Percentiles rank a stretch among this genome's conserved stretches.
phyloP scores from a whole-genome alignment of 352 stramenopile genomes.

The Paralagenidium karlingii region DNA sequence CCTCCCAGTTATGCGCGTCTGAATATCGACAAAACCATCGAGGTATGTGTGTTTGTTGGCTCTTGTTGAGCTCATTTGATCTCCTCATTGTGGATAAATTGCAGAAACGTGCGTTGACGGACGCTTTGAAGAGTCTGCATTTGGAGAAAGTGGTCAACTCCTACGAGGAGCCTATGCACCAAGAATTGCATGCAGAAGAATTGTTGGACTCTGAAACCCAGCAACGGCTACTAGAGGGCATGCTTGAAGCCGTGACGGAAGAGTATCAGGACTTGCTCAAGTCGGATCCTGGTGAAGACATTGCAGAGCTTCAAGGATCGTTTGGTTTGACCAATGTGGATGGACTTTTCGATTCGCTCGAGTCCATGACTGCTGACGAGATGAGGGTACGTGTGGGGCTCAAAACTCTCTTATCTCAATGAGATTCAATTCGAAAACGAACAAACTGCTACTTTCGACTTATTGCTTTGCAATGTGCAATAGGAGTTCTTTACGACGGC shows the following conservation, averaged over 20 bases:
- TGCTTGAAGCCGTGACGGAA: too few relatives aligned
- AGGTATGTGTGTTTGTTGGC: slow-evolving; percentile 11
- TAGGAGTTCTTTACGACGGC: slow-evolving; percentile 65
- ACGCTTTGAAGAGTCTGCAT: slow-evolving; percentile 27
- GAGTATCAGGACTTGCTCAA: too few relatives aligned
- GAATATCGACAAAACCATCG: slow-evolving; percentile 26
- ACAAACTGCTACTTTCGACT: background rate
- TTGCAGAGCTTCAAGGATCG: slow-evolving; percentile 26
- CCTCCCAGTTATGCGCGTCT: slow-evolving; percentile 20
- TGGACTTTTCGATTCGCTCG: slow-evolving; percentile 43
- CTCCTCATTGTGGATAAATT: background rate
- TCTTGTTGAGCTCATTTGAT: background rate
- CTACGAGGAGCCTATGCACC: too few relatives aligned
- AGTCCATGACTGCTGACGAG: slow-evolving; percentile 56
- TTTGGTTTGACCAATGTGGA: slow-evolving; percentile 49
- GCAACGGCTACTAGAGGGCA: too few relatives aligned
- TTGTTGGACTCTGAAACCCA: too few relatives aligned
- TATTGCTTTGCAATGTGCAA: background rate
- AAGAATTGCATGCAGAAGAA: too few relatives aligned
- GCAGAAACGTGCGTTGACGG: slow-evolving; percentile 11
- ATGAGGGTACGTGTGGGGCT: slow-evolving; percentile 28
- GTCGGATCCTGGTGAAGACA: slow-evolving; percentile 20
- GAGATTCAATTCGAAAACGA: too few relatives aligned
- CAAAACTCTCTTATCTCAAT: too few relatives aligned
- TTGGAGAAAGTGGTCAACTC: slow-evolving; percentile 52